Conservation (phyloP, 495 filamentous ascomycete species). For the Chaetomium fimeti region DNA sequence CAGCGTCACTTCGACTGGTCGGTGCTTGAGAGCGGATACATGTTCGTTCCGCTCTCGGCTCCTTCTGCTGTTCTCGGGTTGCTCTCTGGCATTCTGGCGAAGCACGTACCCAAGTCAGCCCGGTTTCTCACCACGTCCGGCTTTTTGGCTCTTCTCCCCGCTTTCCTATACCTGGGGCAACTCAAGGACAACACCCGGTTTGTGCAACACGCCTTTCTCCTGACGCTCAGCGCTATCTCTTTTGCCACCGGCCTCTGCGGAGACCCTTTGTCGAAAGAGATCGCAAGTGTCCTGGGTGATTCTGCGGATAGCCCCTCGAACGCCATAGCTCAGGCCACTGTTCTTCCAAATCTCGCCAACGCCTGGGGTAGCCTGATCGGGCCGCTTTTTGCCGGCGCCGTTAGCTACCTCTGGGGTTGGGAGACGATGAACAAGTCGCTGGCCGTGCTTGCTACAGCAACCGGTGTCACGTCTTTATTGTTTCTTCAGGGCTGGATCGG, state of each 20-base stretch:
- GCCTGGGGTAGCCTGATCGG: conserved; percentile 36
- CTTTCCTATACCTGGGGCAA: conserved; percentile 25
- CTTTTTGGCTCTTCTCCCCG: conserved; percentile 29
- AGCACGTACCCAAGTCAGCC: conserved; percentile 22
- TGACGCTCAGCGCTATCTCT: conserved; percentile 28
- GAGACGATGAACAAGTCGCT: conserved; percentile 25
- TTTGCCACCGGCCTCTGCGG: conserved; percentile 29
- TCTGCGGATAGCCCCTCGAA: conserved; percentile 12
- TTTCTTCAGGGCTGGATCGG: conserved; percentile 36
- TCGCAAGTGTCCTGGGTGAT: conserved; percentile 11
- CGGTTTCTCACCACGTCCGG: conserved; percentile 28
- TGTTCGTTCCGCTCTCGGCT: conserved; percentile 29
- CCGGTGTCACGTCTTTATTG: conserved; percentile 25
- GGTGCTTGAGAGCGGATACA: conserved; percentile 20
- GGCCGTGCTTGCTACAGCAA: conserved; percentile 17
- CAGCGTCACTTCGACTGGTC: conserved; percentile 27
- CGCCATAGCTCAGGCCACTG: conserved; percentile 22
- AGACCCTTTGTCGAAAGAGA: conserved; percentile 31
- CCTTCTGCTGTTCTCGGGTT: conserved; percentile 29
- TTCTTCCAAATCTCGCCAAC: conserved; percentile 26
- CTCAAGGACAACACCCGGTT: conserved; percentile 5
- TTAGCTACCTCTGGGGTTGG: conserved; percentile 30
- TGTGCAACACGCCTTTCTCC: conserved; percentile 14
- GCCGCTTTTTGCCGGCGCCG: conserved; percentile 28
- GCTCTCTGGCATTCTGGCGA: conserved; percentile 22